phyloP scores from a whole-genome alignment of 2,329 filamentous ascomycete genomes.

The Fragosphaeria purpurea region DNA sequence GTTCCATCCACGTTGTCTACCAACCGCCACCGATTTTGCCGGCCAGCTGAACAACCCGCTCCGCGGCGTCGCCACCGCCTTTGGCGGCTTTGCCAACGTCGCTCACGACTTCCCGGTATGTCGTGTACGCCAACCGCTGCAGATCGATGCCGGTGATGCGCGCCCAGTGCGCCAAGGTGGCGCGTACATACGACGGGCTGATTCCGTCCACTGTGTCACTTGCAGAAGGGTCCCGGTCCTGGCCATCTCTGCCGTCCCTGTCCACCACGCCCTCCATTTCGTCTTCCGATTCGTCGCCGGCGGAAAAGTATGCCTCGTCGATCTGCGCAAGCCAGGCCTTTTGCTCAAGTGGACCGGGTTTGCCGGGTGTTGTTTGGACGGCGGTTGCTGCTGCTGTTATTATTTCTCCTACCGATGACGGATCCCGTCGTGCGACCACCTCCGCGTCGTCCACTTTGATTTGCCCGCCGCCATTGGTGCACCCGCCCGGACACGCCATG shows the following conservation, averaged over 20 bases:
- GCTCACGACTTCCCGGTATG: slow-evolving; percentile 84
- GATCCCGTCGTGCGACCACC: slow-evolving; percentile 38
- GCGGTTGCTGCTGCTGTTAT: slow-evolving; percentile 8
- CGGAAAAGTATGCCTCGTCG: slow-evolving; percentile 85
- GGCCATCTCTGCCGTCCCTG: not conserved
- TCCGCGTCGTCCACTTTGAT: slow-evolving; percentile 78
- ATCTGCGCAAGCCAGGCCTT: slow-evolving; percentile 75
- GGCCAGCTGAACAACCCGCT: slow-evolving; percentile 78
- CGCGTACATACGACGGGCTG: slow-evolving; percentile 54
- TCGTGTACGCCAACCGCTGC: slow-evolving; percentile 70
- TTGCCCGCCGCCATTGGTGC: slow-evolving; percentile 94
- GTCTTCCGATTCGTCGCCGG: slow-evolving; percentile 37
- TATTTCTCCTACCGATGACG: too few relatives aligned
- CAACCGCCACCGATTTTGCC: slow-evolving; percentile 89
- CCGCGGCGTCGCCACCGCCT: slow-evolving; percentile 53
- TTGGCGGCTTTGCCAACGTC: slow-evolving; percentile 71
- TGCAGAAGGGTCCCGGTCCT: not conserved
- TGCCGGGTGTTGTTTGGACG: slow-evolving; percentile 23
- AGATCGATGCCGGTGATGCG: slow-evolving; percentile 58
- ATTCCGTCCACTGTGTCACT: slow-evolving; percentile 47
- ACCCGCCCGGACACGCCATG: slow-evolving; percentile 98
- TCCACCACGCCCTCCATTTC: slow-evolving; percentile 2
- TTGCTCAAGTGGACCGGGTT: slow-evolving; percentile 66
- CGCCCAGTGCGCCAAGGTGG: slow-evolving; percentile 68
- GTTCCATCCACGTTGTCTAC: slow-evolving; percentile 36